Evolutionary conservation across 225 moss, liverwort and hornwort species (phyloP).

Genomic region (Bryoerythrophyllum caledonicum): DNA sequence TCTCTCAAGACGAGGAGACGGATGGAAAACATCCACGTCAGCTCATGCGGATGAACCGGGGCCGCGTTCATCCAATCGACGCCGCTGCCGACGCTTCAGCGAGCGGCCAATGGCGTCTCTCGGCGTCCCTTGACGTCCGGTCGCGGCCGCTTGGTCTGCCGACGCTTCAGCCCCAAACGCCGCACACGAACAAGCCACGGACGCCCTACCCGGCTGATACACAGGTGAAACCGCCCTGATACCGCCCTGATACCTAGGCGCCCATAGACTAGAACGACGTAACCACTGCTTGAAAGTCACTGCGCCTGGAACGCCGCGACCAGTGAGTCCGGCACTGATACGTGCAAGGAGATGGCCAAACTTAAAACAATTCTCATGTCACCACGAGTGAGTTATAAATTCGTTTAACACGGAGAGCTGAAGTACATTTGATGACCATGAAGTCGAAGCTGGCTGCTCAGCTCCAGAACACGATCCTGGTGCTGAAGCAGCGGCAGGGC

Average conservation of each 20-base stretch:
- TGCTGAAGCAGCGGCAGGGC: constrained; percentile 44
- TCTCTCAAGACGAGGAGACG: too few species aligned
- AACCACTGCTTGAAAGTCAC: too few species aligned
- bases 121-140: too few species aligned
- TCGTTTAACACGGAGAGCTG: background rate
- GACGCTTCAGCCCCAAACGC: background rate
- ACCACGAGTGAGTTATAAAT: too few species aligned
- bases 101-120: background rate
- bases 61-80: background rate
- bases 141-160: background rate
- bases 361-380: too few species aligned
- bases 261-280: too few species aligned
- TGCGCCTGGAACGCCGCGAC: too few species aligned
- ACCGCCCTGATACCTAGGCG: too few species aligned
- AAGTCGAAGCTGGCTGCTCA: constrained; percentile 1
- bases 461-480: constrained; percentile 34
- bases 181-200: background rate
- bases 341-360: too few species aligned
- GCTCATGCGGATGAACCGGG: background rate
- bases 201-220: too few species aligned
- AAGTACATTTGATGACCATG: background rate
- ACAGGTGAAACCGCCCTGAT: background rate
- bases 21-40: background rate
- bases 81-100: background rate
- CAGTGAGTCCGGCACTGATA: too few species aligned